phyloP scores from a whole-genome alignment of 2,329 filamentous ascomycete species.

The Cercospora citrullina region DNA sequence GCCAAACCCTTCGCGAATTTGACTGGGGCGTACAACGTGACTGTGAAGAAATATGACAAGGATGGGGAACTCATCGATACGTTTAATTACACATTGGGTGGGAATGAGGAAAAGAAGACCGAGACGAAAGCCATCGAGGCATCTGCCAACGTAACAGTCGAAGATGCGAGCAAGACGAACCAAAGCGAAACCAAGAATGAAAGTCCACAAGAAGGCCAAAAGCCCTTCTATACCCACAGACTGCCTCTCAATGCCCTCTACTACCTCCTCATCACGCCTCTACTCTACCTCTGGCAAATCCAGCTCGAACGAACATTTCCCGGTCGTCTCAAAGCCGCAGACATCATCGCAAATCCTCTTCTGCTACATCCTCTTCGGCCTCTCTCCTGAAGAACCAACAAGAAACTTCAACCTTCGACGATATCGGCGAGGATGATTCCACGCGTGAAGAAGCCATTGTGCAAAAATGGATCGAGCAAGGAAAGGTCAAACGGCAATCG shows the following conservation, averaged over 20 bases:
- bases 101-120: neutral
- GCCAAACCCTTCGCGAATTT: neutral
- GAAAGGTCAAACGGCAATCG: slow-evolving; percentile 20
- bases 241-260: slow-evolving; percentile 14
- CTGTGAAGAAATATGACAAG: neutral
- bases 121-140: neutral
- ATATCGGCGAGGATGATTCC: neutral
- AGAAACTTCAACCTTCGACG: neutral
- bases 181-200: neutral
- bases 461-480: slow-evolving; percentile 25
- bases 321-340: neutral
- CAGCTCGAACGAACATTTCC: slow-evolving; percentile 26
- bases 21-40: neutral
- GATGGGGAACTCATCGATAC: neutral
- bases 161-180: neutral
- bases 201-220: neutral
- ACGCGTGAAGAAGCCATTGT: slow-evolving; percentile 20
- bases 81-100: neutral
- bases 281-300: slow-evolving; percentile 25
- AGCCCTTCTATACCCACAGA: slow-evolving; percentile 15
- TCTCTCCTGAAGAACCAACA: neutral
- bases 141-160: neutral
- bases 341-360: neutral
- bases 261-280: slow-evolving; percentile 1
- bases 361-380: neutral